These are phyloP conservation scores for Lablab purpureus DNA, from an alignment of 306 rosid species.

Conservation along the genomic window DNA sequence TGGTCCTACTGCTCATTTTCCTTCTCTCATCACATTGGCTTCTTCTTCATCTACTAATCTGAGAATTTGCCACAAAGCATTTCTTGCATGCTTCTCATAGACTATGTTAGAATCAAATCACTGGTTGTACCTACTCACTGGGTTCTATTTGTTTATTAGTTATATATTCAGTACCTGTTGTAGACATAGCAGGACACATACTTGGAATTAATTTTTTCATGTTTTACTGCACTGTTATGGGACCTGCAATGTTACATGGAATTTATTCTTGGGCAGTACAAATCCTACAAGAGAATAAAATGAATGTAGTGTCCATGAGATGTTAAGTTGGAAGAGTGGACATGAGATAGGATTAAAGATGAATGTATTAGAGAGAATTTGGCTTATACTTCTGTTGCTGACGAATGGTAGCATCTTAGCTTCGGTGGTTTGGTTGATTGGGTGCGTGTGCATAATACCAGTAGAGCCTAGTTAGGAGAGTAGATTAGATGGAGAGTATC, in stretches of 20 bases:
- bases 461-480: neutral
- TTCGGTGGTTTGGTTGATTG: neutral
- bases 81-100: slow-evolving; percentile 15
- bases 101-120: neutral
- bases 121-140: neutral
- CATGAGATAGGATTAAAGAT: neutral
- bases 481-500: neutral
- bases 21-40: neutral
- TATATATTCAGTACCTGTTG: neutral
- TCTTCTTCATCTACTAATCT: slow-evolving; percentile 25
- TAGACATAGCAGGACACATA: neutral
- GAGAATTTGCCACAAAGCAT: slow-evolving; percentile 3
- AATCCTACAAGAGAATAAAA: neutral
- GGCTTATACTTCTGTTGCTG: neutral
- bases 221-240: neutral
- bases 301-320: neutral
- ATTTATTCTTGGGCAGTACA: neutral
- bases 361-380: neutral
- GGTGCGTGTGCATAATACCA: no score
- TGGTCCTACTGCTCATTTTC: slow-evolving; percentile 12
- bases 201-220: neutral
- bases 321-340: neutral
- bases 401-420: neutral
- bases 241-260: neutral
- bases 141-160: slow-evolving; percentile 17